Percentiles rank a stretch among this genome's conserved stretches.
These are phyloP conservation scores for Clonostachys rosea DNA, from an alignment of 2,329 filamentous ascomycete species.

Conservation along the genomic window DNA sequence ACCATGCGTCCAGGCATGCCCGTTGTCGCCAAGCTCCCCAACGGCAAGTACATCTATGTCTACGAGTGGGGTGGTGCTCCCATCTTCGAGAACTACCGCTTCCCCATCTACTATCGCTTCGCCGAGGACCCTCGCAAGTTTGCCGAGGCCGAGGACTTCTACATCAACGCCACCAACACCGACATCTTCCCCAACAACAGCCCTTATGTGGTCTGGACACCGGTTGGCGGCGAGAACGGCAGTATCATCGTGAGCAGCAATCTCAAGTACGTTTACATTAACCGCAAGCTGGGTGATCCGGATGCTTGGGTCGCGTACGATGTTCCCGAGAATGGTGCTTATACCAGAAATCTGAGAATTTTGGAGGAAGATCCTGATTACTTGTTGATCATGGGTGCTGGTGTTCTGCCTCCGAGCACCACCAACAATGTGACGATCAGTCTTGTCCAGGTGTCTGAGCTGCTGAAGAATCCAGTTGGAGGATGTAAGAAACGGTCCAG, in stretches of 20 bases:
- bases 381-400: slow-evolving; percentile 36
- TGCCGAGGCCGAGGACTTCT: slow-evolving; percentile 18
- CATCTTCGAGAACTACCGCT: slow-evolving; percentile 22
- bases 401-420: slow-evolving; percentile 38
- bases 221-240: slow-evolving; percentile 35
- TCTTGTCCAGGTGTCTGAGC: slow-evolving; percentile 19
- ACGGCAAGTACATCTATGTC: slow-evolving; percentile 40
- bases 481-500: too few species aligned
- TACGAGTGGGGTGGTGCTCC: slow-evolving; percentile 56
- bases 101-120: slow-evolving; percentile 40
- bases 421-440: slow-evolving; percentile 35
- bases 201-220: slow-evolving; percentile 38
- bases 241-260: slow-evolving; percentile 36
- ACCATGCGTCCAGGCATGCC: slow-evolving; percentile 64
- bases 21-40: slow-evolving; percentile 47
- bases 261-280: slow-evolving; percentile 30
- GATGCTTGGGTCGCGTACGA: slow-evolving; percentile 27
- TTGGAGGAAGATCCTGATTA: slow-evolving; percentile 24
- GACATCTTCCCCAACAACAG: slow-evolving; percentile 24
- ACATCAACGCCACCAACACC: slow-evolving; percentile 22
- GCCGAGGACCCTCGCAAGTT: slow-evolving; percentile 29
- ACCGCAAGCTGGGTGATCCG: slow-evolving; percentile 29
- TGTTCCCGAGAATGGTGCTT: slow-evolving; percentile 26
- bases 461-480: slow-evolving; percentile 11
- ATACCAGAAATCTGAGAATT: slow-evolving; percentile 28